Conservation (phyloP, 768 basidiomycete genomes). For the Pleurotus sapidus region DNA sequence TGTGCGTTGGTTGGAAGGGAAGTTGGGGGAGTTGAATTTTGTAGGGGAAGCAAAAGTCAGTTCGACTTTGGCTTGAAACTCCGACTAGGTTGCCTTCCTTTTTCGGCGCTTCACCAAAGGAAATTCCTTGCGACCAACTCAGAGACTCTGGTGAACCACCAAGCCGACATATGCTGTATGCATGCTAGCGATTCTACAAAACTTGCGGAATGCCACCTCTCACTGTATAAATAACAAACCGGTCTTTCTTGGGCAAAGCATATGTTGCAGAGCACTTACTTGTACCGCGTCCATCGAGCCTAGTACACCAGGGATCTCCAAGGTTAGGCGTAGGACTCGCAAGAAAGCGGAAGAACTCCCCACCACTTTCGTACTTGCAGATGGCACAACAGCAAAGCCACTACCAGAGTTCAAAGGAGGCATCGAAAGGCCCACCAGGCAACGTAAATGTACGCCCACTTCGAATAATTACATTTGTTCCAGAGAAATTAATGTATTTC, state of each 20-base stretch:
- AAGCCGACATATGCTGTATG: background rate
- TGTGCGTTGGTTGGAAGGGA: slow-evolving; percentile 12
- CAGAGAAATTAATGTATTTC: background rate
- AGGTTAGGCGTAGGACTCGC: slow-evolving; percentile 25
- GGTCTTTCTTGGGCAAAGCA: no score
- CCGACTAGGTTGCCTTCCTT: slow-evolving; percentile 24
- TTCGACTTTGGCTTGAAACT: slow-evolving; percentile 34
- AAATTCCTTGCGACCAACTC: slow-evolving; percentile 17
- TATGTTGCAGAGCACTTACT: no score
- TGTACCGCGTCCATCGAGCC: no score
- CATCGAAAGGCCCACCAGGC: background rate
- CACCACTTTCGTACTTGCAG: slow-evolving; percentile 33
- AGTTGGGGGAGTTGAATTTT: slow-evolving; percentile 23
- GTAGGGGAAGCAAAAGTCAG: slow-evolving; percentile 28
- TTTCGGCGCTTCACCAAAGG: slow-evolving; percentile 21
- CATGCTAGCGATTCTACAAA: slow-evolving; percentile 6
- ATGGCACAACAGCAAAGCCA: slow-evolving; percentile 41
- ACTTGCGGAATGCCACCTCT: background rate
- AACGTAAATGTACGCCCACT: slow-evolving; percentile 4
- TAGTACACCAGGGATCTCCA: background rate
- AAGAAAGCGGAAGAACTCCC: slow-evolving; percentile 65
- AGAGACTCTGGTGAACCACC: background rate
- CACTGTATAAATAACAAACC: slow-evolving; percentile 4
- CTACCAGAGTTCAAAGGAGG: slow-evolving; percentile 40
- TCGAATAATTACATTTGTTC: background rate